Evolutionary conservation across 164 flowering plant species (phyloP).

Genomic region (Piper betle): DNA sequence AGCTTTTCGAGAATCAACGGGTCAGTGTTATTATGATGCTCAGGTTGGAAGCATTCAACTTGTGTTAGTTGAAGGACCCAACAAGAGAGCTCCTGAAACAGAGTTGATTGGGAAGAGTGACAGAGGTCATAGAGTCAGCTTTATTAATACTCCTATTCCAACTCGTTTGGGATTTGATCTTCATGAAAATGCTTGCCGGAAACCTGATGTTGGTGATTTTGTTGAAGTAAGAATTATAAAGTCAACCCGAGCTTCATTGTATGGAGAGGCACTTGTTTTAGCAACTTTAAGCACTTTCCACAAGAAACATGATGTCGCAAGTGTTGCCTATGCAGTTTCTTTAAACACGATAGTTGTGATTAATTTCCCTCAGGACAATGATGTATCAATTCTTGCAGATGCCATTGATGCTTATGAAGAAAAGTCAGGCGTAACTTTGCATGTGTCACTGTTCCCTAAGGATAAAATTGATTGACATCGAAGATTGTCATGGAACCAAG

Average conservation of each 20-base stretch:
- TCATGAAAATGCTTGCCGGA: constrained; percentile 14
- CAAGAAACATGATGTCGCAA: constrained; percentile 1
- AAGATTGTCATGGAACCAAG: neutral
- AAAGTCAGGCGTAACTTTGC: neutral
- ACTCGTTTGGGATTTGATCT: constrained; percentile 11
- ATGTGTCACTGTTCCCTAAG: neutral
- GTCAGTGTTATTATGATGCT: constrained; percentile 62
- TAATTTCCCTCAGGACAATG: neutral
- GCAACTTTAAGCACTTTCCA: constrained; percentile 50
- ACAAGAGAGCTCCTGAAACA: constrained; percentile 88
- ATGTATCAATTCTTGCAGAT: neutral
- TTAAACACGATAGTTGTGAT: neutral
- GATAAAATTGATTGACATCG: neutral
- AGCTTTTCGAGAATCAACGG: constrained; percentile 81
- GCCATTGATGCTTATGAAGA: neutral
- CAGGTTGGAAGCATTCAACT: constrained; percentile 72
- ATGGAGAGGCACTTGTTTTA: constrained; percentile 63
- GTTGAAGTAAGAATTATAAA: constrained; percentile 74
- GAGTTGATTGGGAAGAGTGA: constrained; percentile 93
- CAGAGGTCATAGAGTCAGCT: constrained; percentile 65
- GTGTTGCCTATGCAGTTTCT: neutral
- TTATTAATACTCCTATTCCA: constrained; percentile 36
- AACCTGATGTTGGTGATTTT: constrained; percentile 63
- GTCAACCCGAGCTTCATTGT: constrained; percentile 73
- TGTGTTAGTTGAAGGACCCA: no score